Percentiles rank a stretch among this genome's conserved stretches.
Evolutionary conservation across 495 filamentous ascomycete species (phyloP).

Genomic region (Trichoderma parareesei): DNA sequence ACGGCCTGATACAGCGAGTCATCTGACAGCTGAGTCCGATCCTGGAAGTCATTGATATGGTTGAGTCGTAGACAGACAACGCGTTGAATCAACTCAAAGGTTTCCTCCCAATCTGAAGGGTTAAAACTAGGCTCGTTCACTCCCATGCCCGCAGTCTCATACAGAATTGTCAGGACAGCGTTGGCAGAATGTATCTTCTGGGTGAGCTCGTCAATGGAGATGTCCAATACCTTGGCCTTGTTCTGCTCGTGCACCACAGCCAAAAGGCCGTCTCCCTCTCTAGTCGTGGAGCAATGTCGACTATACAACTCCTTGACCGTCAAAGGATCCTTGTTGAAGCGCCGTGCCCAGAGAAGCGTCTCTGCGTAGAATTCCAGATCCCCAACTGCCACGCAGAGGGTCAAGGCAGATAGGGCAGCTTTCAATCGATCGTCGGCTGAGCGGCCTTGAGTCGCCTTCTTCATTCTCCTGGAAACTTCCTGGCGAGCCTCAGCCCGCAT

Average conservation of each 20-base stretch:
- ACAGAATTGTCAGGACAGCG: background rate
- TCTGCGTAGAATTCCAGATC: background rate
- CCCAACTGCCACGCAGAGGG: background rate
- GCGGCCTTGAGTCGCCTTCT: background rate
- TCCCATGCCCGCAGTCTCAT: background rate
- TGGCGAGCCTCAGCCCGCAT: background rate
- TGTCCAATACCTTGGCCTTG: too few species aligned
- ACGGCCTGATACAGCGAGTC: background rate
- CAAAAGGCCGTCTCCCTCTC: background rate
- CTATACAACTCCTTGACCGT: background rate
- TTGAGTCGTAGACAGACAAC: background rate
- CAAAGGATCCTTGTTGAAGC: background rate
- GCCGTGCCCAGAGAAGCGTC: background rate
- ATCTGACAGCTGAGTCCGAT: background rate
- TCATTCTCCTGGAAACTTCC: background rate
- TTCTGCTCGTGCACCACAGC: background rate
- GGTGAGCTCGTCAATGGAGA: background rate
- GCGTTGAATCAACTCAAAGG: background rate
- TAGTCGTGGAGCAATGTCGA: background rate
- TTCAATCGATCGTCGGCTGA: background rate
- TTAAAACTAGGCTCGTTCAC: background rate
- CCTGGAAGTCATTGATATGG: background rate
- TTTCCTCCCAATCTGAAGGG: too few species aligned
- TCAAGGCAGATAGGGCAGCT: background rate
- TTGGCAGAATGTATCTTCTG: background rate